Evolutionary conservation across 306 rosid genomes (phyloP), one percentile per base, ranked within the genome.

Genomic region (Hippophae tibetana): DNA sequence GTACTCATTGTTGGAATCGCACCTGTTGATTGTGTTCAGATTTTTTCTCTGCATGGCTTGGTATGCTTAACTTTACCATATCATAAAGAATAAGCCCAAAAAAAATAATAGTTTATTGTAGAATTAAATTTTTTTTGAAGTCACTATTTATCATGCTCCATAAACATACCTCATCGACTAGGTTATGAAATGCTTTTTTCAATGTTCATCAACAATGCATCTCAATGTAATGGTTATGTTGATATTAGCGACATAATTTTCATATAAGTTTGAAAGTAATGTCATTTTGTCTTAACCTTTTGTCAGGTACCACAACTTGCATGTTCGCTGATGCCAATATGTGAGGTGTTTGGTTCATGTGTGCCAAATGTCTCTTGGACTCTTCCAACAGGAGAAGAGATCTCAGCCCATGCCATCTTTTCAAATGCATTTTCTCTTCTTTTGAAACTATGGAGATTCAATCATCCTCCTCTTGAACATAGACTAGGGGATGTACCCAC

Each of bases 261-360:
- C n/a, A 55, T 27, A 0, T 0, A 18, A 27, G 44, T 54, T 18
- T 47, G 23, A 46, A 13, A 31, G 38, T 60, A 63, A 12, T 38
- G 0, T 71, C 40, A 42, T 64, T 12, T 55, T 55, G 46, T 67
- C 52, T 58, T 31, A 54, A 73, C 67, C 46, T 74, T 58, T 70
- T 70, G 51, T 51, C 77, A 93, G 99, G 94, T 84, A 64, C 99
- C 99, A 41, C 99, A 88, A 72, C 99, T 92, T 56, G 97, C 96
- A 13, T 88, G 97, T 75, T 86, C 95, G 10, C 71, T 92, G 80
- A 92, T 92, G 99, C 96, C 99, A 49, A 88, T 92, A 69, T 92
- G 99, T 68, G 99, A 92, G 80, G 94, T 92, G 68, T 92, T 88
- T 47, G 99, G 99, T 43, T 92, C 99, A 54, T 92, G 94, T 75